Base-by-base conservation (phyloP, 805 yeast species). In the Candida michaelii region DNA sequence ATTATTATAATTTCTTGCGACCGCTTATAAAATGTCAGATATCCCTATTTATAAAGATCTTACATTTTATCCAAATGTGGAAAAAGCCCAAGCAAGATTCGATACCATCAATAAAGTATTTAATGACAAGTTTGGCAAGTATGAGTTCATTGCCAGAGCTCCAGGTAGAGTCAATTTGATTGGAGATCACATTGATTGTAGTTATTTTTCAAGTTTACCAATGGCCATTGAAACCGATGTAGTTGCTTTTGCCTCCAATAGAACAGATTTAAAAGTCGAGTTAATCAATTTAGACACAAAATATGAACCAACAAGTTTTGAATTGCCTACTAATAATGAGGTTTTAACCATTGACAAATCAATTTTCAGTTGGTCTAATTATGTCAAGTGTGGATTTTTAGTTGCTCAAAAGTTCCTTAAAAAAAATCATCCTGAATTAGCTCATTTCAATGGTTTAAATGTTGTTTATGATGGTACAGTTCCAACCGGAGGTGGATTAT, bases 121-220 rank as follows among this genome's bases (percentile, higher is more conserved):
- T 49, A 33, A 38, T 5, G 39, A 36, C 4, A 44, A 33, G 15
- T 69, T 61, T 39, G 53, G 53, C 18, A 53, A 57, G 5, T 74
- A 77, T 3, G 73, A 69, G 25, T 74, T 80, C 53, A 60, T 79
- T 29, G 65, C 81, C 16, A 68, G 89, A 39, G 77, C 85, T 12
- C 89, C 90, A n/a, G 89, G 89, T 24, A 66, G 90, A 51, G 89
- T 83, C 40, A 83, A 83, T 57, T 64, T 83, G 45, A 80, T 83
- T 43, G 89, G 90, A 27, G 89, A 83, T 50, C 90, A 83, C 55
- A 78, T 83, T 42, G 89, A 83, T 62, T 83, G 83, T 57, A 76
- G 78, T 49, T 73, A 76, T 52, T 83, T 79, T 56, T 73, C 86
- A 5, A 85, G 80, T 9, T 69, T 83, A 50, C 89, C 89, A 13